Evolutionary conservation across 2,329 filamentous ascomycete genomes (phyloP), one percentile per base, ranked within the genome.

Genomic region (Teratosphaeria epicoccoides): DNA sequence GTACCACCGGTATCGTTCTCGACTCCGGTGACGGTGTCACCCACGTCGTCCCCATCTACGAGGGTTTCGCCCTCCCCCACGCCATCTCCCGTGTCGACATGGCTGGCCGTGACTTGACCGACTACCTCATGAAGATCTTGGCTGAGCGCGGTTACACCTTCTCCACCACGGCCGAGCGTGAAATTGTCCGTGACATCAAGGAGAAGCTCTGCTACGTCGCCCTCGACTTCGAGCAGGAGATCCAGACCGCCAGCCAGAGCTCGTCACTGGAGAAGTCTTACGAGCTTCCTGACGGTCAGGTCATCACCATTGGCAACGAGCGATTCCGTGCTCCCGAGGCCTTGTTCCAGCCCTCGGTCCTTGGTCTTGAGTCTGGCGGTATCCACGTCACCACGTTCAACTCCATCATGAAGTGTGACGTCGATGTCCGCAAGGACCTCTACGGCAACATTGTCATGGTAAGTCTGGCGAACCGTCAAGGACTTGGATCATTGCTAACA

Each of bases 361-460:
- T 98, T 67, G 93, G 93, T 85, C 90, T 96, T 70, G 93, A 98
- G 80, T 89, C 84, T 75, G 91, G 91, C 71, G 93, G 93, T 78
- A 97, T 98, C 78, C 93, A 97, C 80, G 90, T 95, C 73, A 97
- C 91, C 73, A 97, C 93, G 68, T 97, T 96, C 88, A 97, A 97
- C 87, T 97, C 93, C 70, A 96, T 98, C 85, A 97, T 97, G 89
- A 98, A 98, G 87, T 97, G 93, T 77, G 93, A 98, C 77, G 90
- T 98, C 76, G 93, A 98, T 76, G 93, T 98, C 77, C 88, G 93
- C 81, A 97, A 97, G 85, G 93, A 97, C 76, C 85, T 98, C 65
- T 98, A 98, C 78, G 90, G 90, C 76, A 98, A 98, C 86, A 97
- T 98, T 72, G 93, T 98, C 80, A 97, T 97, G 93, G 90, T 96